Conservation (phyloP, 2,329 filamentous ascomycete species). For the Xylaria sp. region DNA sequence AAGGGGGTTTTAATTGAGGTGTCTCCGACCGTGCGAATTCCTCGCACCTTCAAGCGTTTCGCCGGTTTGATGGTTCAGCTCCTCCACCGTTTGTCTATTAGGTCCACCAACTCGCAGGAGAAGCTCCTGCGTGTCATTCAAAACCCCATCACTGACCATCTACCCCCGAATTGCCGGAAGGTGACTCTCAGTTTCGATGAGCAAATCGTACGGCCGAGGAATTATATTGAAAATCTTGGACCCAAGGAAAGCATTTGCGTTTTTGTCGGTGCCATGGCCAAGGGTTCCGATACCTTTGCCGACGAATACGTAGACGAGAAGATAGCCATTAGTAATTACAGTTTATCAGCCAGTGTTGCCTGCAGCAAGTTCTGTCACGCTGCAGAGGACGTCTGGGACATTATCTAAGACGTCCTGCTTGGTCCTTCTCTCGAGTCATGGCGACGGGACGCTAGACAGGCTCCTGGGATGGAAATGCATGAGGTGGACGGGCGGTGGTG, state of each 20-base stretch:
- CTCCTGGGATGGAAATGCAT: conserved; percentile 12
- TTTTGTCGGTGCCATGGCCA: conserved; percentile 98
- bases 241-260: conserved; percentile 94
- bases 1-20: conserved; percentile 98
- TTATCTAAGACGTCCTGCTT: conserved; percentile 61
- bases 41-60: conserved; percentile 98
- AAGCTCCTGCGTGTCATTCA: conserved; percentile 97
- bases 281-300: conserved; percentile 93
- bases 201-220: conserved; percentile 81
- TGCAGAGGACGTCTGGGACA: conserved; percentile 93
- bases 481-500: conserved; percentile 38
- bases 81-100: conserved; percentile 91
- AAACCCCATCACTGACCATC: conserved; percentile 95
- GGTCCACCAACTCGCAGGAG: conserved; percentile 95
- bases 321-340: conserved; percentile 98
- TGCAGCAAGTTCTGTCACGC: conserved; percentile 99
- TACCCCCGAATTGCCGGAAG: conserved; percentile 96
- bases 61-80: conserved; percentile 98
- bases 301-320: conserved; percentile 95
- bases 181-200: conserved; percentile 96
- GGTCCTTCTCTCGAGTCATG: conserved; percentile 5
- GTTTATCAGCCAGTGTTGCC: conserved; percentile 93
- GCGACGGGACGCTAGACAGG: not conserved
- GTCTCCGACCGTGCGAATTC: conserved; percentile 96
- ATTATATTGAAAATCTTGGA: conserved; percentile 82